These are phyloP conservation scores for Cupressus sempervirens DNA, from an alignment of 75 land plant species.

Conservation along the genomic window DNA sequence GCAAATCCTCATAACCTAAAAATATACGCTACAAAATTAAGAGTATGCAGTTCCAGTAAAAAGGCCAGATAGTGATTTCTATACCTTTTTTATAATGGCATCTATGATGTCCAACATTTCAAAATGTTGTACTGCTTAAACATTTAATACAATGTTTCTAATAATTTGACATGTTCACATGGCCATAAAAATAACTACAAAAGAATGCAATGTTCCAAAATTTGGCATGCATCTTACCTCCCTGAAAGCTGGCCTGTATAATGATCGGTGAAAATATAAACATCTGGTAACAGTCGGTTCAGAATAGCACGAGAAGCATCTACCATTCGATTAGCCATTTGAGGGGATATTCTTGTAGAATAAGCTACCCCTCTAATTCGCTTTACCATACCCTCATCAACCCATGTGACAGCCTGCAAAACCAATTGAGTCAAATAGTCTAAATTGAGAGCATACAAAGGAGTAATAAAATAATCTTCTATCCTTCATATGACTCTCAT, in stretches of 20 bases:
- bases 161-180: neutral
- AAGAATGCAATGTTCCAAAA: neutral
- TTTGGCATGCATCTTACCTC: slow-evolving; percentile 43
- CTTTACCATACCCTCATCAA: slow-evolving; percentile 95
- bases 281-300: slow-evolving; percentile 81
- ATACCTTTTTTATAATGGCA: neutral
- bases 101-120: neutral
- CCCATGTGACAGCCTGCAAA: slow-evolving; percentile 73
- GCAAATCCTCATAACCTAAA: neutral
- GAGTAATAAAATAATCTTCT: neutral
- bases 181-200: neutral
- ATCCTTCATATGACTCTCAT: neutral
- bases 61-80: neutral
- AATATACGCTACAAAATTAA: neutral
- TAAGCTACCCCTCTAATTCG: slow-evolving; percentile 85
- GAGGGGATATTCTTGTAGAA: slow-evolving; percentile 75
- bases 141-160: neutral
- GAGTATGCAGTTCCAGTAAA: neutral
- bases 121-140: neutral
- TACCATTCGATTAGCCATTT: slow-evolving; percentile 73
- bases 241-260: slow-evolving; percentile 73
- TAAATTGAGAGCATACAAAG: neutral
- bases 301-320: slow-evolving; percentile 84
- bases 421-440: neutral
- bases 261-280: slow-evolving; percentile 86